Conservation (phyloP, 208 protist species). For the Trypanosoma mega region DNA sequence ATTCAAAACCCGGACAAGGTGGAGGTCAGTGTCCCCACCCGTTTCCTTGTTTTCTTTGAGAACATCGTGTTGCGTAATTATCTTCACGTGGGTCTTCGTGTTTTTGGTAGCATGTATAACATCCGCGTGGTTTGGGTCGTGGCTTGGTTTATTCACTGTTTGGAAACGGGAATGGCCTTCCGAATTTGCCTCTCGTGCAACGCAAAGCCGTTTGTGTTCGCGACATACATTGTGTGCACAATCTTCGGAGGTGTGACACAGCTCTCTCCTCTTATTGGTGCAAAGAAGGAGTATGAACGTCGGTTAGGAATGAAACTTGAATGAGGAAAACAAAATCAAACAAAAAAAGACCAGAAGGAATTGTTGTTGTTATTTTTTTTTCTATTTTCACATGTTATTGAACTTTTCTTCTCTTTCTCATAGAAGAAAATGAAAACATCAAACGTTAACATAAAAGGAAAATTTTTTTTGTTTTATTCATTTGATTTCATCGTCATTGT, state of each 20-base stretch:
- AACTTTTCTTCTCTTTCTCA: too few relatives aligned
- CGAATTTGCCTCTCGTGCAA: constrained; percentile 47
- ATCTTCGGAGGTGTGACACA: constrained; percentile 47
- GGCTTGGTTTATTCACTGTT: constrained; percentile 51
- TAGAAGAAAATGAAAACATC: too few relatives aligned
- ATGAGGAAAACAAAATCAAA: background rate
- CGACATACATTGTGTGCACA: constrained; percentile 43
- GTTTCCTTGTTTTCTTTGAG: constrained; percentile 37
- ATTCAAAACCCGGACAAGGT: background rate
- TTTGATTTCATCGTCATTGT: too few relatives aligned
- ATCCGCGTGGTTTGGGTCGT: constrained; percentile 36
- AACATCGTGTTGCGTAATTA: constrained; percentile 37
- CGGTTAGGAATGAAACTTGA: background rate
- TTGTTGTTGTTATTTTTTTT: background rate
- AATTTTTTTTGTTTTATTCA: background rate
- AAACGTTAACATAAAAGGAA: too few relatives aligned
- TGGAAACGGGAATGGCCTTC: constrained; percentile 51
- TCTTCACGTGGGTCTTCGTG: constrained; percentile 27
- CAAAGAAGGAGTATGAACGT: constrained; percentile 27
- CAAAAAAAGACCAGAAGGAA: background rate
- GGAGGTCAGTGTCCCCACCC: background rate
- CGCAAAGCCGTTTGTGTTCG: constrained; percentile 23
- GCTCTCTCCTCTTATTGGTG: constrained; percentile 40
- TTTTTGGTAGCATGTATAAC: constrained; percentile 36
- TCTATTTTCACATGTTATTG: constrained; percentile 10